A percentile compares a stretch with the other conserved stretches of the same genome.
Conservation (phyloP, 345 rosid genomes). For the Acer campestre region DNA sequence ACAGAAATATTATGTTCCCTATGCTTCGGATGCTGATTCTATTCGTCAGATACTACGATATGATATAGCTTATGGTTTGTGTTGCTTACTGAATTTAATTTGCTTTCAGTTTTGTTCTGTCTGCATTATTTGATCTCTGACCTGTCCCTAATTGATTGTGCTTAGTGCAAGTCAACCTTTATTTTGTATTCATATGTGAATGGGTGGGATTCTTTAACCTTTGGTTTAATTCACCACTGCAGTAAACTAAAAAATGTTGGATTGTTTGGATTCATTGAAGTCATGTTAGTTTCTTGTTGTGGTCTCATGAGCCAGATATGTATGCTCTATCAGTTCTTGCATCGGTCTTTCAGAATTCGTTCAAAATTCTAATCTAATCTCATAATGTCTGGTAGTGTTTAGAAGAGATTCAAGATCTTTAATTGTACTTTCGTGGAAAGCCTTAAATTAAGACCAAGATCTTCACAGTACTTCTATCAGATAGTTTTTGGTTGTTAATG, state of each 20-base stretch:
- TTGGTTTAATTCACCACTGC: neutral
- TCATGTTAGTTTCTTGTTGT: neutral
- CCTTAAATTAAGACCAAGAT: neutral
- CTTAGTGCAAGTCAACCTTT: neutral
- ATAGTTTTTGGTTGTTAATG: neutral
- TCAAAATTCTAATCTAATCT: neutral
- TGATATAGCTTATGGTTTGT: slow-evolving; percentile 74
- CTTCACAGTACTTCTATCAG: neutral
- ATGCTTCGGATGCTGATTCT: slow-evolving; percentile 69
- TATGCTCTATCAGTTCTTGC: slow-evolving; percentile 4
- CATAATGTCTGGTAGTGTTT: neutral
- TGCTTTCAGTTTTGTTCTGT: slow-evolving; percentile 7
- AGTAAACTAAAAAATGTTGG: neutral
- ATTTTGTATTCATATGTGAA: neutral
- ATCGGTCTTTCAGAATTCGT: neutral
- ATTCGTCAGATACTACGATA: slow-evolving; percentile 53
- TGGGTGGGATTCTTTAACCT: neutral
- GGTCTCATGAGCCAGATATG: neutral
- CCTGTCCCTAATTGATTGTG: neutral
- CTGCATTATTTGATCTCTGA: neutral
- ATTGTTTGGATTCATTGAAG: neutral
- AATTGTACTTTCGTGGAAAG: neutral
- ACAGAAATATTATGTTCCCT: slow-evolving; percentile 88
- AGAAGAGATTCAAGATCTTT: neutral
- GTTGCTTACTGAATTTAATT: neutral